Percentiles rank a stretch among this genome's conserved stretches.
phyloP scores from a whole-genome alignment of 2,329 filamentous ascomycete species.

The Emergomyces africanus region DNA sequence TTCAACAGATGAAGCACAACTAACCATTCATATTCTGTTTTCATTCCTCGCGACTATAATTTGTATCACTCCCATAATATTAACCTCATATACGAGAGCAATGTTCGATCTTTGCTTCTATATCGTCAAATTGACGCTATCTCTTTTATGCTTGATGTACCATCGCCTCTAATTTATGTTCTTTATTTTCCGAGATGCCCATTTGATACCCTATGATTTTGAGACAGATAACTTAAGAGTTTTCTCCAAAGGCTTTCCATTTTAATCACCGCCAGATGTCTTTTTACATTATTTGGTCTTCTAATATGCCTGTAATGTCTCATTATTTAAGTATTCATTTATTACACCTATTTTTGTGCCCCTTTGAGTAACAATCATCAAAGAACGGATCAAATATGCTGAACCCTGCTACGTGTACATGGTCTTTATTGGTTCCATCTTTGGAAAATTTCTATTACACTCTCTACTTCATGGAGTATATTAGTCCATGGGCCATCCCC shows the following conservation, averaged over 20 bases:
- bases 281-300: not conserved
- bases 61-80: not conserved
- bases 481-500: not conserved
- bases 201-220: not conserved
- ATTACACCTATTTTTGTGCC: not conserved
- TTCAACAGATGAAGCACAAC: not conserved
- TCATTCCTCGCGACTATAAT: not conserved
- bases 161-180: not conserved
- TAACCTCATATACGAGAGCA: not conserved
- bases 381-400: not conserved
- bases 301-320: not conserved
- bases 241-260: not conserved
- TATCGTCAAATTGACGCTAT: not conserved
- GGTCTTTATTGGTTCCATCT: too few species aligned
- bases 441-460: not conserved
- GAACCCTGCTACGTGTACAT: not conserved
- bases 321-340: not conserved
- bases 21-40: not conserved
- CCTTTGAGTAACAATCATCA: not conserved
- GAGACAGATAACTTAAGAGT: not conserved
- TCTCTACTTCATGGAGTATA: not conserved
- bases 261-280: not conserved
- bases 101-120: not conserved
- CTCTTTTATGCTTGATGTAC: not conserved
- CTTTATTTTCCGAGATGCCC: not conserved